Percentiles rank a stretch among this genome's conserved stretches.
These are phyloP conservation scores for Passiflora organensis DNA, from an alignment of 345 rosid species.

Conservation along the genomic window DNA sequence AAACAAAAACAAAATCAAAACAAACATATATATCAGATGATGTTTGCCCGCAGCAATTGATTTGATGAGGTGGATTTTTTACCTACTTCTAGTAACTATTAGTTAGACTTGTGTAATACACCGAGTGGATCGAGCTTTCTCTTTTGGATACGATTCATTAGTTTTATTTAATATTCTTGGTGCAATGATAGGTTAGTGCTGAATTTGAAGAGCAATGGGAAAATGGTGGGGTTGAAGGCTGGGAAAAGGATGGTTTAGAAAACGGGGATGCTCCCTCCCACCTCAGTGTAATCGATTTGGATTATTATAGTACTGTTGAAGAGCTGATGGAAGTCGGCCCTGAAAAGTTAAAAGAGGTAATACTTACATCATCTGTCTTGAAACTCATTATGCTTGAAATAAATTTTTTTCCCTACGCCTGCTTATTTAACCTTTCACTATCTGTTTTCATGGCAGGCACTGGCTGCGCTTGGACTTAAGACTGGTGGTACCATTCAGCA, in stretches of 20 bases:
- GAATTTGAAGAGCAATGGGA: constrained; percentile 83
- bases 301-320: constrained; percentile 82
- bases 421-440: no score
- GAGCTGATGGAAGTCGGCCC: constrained; percentile 89
- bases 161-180: constrained; percentile 1
- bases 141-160: neutral
- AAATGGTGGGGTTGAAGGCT: constrained; percentile 46
- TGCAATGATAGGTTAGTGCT: constrained; percentile 41
- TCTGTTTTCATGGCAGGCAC: constrained; percentile 43
- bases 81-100: neutral
- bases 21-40: no score
- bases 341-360: constrained; percentile 82
- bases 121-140: neutral
- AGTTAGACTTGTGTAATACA: neutral
- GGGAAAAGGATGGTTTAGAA: constrained; percentile 56
- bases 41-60: no score
- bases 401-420: no score
- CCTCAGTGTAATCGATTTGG: constrained; percentile 64
- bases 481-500: constrained; percentile 86
- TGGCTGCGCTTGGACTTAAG: constrained; percentile 84
- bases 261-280: constrained; percentile 46
- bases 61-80: no score
- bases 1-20: no score
- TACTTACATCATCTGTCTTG: constrained; percentile 12
- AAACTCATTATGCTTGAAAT: no score